phyloP scores from a whole-genome alignment of 495 filamentous ascomycete genomes.

The Oidiodendron maius region DNA sequence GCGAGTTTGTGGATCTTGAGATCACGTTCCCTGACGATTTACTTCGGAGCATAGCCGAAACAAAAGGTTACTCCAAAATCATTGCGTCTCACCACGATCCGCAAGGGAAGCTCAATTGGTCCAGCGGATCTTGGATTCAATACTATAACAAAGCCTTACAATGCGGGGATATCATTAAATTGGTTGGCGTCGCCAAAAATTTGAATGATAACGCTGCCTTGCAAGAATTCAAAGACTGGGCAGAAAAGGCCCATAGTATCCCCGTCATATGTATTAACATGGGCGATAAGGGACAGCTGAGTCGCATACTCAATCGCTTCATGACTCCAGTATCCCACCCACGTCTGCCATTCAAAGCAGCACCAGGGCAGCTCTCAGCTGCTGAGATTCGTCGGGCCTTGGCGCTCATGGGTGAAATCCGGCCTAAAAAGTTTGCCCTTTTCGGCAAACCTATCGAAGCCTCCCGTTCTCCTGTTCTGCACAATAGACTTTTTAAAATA shows the following conservation, averaged over 20 bases:
- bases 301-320: conserved; percentile 83
- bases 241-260: conserved; percentile 58
- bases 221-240: conserved; percentile 77
- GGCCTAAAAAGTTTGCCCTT: conserved; percentile 72
- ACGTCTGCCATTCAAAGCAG: conserved; percentile 81
- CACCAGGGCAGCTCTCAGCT: conserved; percentile 89
- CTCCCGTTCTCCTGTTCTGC: conserved; percentile 80
- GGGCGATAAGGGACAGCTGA: conserved; percentile 85
- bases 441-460: conserved; percentile 78
- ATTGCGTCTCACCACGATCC: conserved; percentile 97
- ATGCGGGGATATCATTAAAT: conserved; percentile 89
- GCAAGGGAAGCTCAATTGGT: conserved; percentile 72
- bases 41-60: conserved; percentile 56
- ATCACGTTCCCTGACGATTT: conserved; percentile 76
- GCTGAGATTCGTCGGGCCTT: conserved; percentile 78
- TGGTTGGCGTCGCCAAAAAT: conserved; percentile 74
- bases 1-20: conserved; percentile 95
- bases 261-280: conserved; percentile 96
- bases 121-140: conserved; percentile 78
- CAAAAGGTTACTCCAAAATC: conserved; percentile 67
- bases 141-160: conserved; percentile 83
- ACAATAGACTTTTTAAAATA: conserved; percentile 77
- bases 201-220: conserved; percentile 84
- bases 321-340: conserved; percentile 95
- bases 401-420: conserved; percentile 72